These are phyloP conservation scores for Aspergillus diversus DNA, from an alignment of 495 filamentous ascomycete genomes.

Conservation along the genomic window DNA sequence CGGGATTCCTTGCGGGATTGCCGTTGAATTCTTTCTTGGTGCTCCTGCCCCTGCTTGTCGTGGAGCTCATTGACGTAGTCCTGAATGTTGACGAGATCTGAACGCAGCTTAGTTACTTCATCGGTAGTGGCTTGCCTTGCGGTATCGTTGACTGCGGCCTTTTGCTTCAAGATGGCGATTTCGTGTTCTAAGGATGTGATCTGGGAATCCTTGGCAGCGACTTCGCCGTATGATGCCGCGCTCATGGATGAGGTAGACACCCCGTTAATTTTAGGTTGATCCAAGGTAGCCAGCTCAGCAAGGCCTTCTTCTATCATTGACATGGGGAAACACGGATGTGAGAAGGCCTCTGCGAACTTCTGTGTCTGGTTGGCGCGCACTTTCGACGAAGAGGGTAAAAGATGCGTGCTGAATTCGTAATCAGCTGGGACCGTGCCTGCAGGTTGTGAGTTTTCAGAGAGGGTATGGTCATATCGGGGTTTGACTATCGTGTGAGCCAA, in stretches of 20 bases:
- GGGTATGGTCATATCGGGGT: constrained; percentile 58
- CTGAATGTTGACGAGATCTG: constrained; percentile 40
- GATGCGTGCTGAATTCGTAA: constrained; percentile 70
- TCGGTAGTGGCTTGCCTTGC: constrained; percentile 41
- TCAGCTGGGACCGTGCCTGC: constrained; percentile 62
- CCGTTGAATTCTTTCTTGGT: constrained; percentile 38
- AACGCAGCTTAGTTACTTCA: constrained; percentile 45
- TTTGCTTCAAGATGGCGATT: constrained; percentile 44
- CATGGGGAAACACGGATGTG: constrained; percentile 55
- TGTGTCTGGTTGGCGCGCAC: constrained; percentile 11
- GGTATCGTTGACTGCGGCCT: constrained; percentile 41
- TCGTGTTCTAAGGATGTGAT: constrained; percentile 41
- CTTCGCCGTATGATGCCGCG: constrained; percentile 23
- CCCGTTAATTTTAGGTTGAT: constrained; percentile 27
- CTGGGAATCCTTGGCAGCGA: constrained; percentile 34
- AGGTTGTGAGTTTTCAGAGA: constrained; percentile 41
- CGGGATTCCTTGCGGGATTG: constrained; percentile 49
- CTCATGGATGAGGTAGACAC: constrained; percentile 19
- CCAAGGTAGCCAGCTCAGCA: constrained; percentile 50
- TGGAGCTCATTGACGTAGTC: constrained; percentile 49
- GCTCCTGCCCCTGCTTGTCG: constrained; percentile 42
- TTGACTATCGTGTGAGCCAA: constrained; percentile 69
- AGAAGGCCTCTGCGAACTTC: constrained; percentile 55
- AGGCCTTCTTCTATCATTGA: constrained; percentile 59
- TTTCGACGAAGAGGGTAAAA: constrained; percentile 38